A percentile compares a stretch with the other conserved stretches of the same genome.
Conservation (phyloP, 306 rosid genomes). For the Quillaja saponaria region DNA sequence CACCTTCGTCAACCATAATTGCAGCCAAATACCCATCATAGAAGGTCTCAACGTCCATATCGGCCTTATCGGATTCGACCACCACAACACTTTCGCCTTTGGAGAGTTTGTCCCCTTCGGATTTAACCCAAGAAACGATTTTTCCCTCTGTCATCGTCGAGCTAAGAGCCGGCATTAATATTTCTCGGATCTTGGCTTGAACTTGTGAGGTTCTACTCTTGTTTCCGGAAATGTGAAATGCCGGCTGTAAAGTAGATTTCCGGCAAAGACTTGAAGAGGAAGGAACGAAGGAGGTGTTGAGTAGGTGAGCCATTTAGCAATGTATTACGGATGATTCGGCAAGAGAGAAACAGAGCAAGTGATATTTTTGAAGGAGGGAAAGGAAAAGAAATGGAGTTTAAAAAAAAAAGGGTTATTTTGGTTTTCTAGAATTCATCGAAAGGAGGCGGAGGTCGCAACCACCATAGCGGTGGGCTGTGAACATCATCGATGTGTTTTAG, state of each 20-base stretch:
- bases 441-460: slow-evolving; percentile 73
- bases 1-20: slow-evolving; percentile 91
- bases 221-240: slow-evolving; percentile 17
- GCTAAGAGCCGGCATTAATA: slow-evolving; percentile 97
- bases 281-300: slow-evolving; percentile 59
- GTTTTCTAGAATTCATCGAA: slow-evolving; percentile 75
- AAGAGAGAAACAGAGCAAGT: neutral
- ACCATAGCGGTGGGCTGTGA: slow-evolving; percentile 42
- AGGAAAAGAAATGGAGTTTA: neutral
- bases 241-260: neutral
- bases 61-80: slow-evolving; percentile 97
- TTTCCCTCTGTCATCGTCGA: slow-evolving; percentile 98
- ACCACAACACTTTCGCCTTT: slow-evolving; percentile 98
- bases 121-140: slow-evolving; percentile 91
- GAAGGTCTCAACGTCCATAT: slow-evolving; percentile 98
- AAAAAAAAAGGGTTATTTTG: neutral
- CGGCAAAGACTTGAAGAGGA: slow-evolving; percentile 40
- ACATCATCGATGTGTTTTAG: neutral
- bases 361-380: neutral
- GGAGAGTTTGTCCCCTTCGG: slow-evolving; percentile 90
- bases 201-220: slow-evolving; percentile 32
- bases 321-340: neutral
- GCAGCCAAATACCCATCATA: slow-evolving; percentile 94
- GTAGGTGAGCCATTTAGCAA: slow-evolving; percentile 76
- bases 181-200: slow-evolving; percentile 91